Base-by-base conservation (phyloP, 2,329 filamentous ascomycete genomes). In the Plenodomus tracheiphilus region DNA sequence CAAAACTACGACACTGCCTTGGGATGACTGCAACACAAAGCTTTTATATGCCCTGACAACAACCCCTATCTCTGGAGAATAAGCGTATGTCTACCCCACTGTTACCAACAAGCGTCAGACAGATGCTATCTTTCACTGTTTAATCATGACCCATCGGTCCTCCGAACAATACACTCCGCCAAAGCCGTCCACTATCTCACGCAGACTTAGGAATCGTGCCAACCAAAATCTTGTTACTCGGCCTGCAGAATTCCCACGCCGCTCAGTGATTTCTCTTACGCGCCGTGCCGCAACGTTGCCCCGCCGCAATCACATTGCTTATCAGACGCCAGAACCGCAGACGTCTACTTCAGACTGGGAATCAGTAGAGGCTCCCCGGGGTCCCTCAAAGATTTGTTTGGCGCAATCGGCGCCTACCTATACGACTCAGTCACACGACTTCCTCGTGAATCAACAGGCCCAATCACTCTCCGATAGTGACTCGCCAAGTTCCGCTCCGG, bases 21-120 rank as follows among this genome's bases (percentile, higher is more conserved):
- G 61, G 55, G 46, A 49, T 62, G 43, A 54, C 54, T 50, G 54
- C 47, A 46, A 54, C 59, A 62, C 64, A 66, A 68, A 61, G 59
- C 65, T 66, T 53, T 47, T 65, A 65, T 60, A 64, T 65, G 60
- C 54, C 56, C 58, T 54, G 49, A 51, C 35, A 41, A 45, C 52
- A 49, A 46, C 49, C 49, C 56, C 44, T 56, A 61, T 62, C 48
- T 49, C 65, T 53, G 49, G 64, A 61, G 49, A 53, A 52, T n/a
- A 62, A 65, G 54, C 62, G 68, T 71, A 71, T 61, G 68, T 71
- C 16, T 56, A 59, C 64, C 66, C 66, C 66, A 68, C 65, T 56
- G 59, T 49, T 47, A 51, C 54, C 51, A 50, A 42, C 46, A 41
- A 25, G 10, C 22, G 28, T 53, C 55, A 56, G n/a, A 51, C 59